These are phyloP conservation scores for Nakazawaea siamensis DNA, from an alignment of 805 yeast species.

Conservation along the genomic window DNA sequence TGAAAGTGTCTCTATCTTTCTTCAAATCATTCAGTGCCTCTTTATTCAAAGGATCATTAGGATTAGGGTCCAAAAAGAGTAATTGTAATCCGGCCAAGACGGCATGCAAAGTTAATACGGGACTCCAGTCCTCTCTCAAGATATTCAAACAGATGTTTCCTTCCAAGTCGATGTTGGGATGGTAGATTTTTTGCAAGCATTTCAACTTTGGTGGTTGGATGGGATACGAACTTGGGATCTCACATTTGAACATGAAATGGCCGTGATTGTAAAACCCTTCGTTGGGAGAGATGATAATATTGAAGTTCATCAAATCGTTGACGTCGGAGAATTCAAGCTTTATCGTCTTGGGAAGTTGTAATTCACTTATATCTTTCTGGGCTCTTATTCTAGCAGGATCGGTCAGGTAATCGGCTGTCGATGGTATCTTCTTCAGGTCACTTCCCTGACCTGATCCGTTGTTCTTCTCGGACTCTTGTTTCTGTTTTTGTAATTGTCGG, in stretches of 20 bases:
- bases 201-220: constrained; percentile 87
- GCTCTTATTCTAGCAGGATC: constrained; percentile 65
- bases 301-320: constrained; percentile 53
- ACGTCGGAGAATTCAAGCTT: constrained; percentile 41
- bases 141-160: constrained; percentile 92
- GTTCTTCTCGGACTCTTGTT: constrained; percentile 5
- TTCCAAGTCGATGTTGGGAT: constrained; percentile 85
- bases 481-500: constrained; percentile 19
- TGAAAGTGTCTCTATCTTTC: constrained; percentile 40
- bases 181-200: constrained; percentile 68
- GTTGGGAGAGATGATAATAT: constrained; percentile 50
- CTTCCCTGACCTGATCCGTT: neutral
- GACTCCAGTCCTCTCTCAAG: constrained; percentile 93
- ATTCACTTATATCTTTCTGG: constrained; percentile 68
- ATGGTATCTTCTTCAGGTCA: neutral
- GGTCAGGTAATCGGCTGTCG: neutral
- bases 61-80: constrained; percentile 83
- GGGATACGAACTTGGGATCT: constrained; percentile 68
- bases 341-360: constrained; percentile 54
- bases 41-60: constrained; percentile 87
- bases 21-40: constrained; percentile 66
- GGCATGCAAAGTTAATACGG: constrained; percentile 75
- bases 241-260: constrained; percentile 57
- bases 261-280: constrained; percentile 73
- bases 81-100: constrained; percentile 80